Base-by-base conservation (phyloP, 805 yeast species). In the Phaffomyces antillensis region DNA sequence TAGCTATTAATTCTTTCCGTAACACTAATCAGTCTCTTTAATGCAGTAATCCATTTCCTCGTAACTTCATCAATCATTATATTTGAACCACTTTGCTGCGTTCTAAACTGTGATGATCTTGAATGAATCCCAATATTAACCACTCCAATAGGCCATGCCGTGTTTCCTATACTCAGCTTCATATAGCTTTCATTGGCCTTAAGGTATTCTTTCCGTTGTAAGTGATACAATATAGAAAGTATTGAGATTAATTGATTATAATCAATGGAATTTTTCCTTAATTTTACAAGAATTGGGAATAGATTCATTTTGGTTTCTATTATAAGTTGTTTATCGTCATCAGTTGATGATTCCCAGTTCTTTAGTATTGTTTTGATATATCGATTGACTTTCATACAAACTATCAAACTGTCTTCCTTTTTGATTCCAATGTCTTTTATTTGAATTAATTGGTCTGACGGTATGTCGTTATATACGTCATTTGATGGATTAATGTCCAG, bases 61-160 rank as follows among this genome's bases (percentile, higher is more conserved):
- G 93, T 83, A 36, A 64, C 65, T 44, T 86, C 95, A 58, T 83
- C 86, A 44, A 79, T 76, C 89, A 87, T 82, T 30, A 88, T 83
- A 59, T 84, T 85, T 13, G 93, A 81, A 26, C 69, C 66, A 39
- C 70, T 71, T 17, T 80, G 78, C 7, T 77, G 71, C 31, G 83
- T 74, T 51, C 75, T 76, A 46, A 72, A 70, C 42, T 76, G 80
- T 1, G 84, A 80, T 44, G 81, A 75, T 48, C 95, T 66, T 11
- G 80, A 81, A 59, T 87, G 96, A 46, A 88, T 86, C 40, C 93
- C 88, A 15, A 88, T 83, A 45, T 77, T 77, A 8, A 79, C 68
- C 13, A 88, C 85, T 25, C 96, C 96, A 51, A 87, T 83, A 3
- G 96, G 96, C 95, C 95, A 88, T 5, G 93, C 90, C 3, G 84